Conservation (phyloP, 2,329 filamentous ascomycete species). For the Colletotrichum navitas region DNA sequence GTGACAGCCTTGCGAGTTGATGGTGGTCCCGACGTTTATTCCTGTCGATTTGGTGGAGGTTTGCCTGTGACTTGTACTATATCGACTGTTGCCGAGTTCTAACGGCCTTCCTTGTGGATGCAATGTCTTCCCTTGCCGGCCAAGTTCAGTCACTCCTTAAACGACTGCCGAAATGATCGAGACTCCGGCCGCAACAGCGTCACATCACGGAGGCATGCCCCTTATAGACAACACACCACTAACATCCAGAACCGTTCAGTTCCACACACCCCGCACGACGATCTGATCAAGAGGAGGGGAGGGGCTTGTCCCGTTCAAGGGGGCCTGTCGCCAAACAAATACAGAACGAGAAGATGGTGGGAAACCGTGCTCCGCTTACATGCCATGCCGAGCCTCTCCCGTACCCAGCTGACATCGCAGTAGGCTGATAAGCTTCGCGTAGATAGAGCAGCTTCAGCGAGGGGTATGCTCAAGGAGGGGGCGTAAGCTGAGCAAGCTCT, state of each 20-base stretch:
- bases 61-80: constrained; percentile 3
- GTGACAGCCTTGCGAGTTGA: constrained; percentile 17
- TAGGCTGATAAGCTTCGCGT: neutral
- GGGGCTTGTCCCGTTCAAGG: neutral
- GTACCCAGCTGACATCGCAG: constrained; percentile 22
- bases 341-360: neutral
- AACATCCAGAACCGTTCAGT: neutral
- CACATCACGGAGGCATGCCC: neutral
- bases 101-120: neutral
- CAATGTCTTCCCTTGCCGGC: neutral
- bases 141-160: too few species aligned
- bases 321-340: neutral
- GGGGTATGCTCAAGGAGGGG: neutral
- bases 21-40: constrained; percentile 19
- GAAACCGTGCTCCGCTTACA: constrained; percentile 2
- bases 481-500: constrained; percentile 10
- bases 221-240: neutral
- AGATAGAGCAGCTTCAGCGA: constrained; percentile 4
- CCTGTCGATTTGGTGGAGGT: neutral
- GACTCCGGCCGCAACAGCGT: neutral
- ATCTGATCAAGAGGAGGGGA: constrained; percentile 16
- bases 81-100: neutral
- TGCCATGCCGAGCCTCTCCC: constrained; percentile 16
- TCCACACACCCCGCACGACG: neutral
- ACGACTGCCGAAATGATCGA: neutral